Evolutionary conservation across 2,329 filamentous ascomycete species (phyloP).

Genomic region (Arthrinium puccinioides): DNA sequence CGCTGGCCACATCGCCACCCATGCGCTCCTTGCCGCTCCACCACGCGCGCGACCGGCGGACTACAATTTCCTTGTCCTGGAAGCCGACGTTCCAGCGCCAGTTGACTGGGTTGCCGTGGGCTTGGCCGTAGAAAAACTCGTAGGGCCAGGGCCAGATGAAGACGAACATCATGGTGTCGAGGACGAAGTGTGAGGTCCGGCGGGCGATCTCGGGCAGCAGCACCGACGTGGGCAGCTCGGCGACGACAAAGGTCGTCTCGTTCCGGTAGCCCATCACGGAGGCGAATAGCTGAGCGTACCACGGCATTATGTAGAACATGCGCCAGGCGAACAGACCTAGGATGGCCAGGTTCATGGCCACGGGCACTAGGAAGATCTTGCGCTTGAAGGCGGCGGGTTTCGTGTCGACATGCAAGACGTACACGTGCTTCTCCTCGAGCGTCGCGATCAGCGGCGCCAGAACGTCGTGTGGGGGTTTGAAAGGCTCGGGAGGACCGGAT

Average conservation of each 20-base stretch:
- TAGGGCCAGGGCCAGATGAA: slow-evolving; percentile 69
- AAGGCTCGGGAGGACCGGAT: slow-evolving; percentile 52
- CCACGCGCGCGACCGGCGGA: slow-evolving; percentile 72
- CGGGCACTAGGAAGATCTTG: slow-evolving; percentile 74
- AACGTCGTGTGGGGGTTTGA: slow-evolving; percentile 55
- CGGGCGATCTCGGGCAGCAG: slow-evolving; percentile 49
- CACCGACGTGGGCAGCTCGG: slow-evolving; percentile 38
- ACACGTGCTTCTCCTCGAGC: slow-evolving; percentile 64
- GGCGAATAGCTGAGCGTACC: slow-evolving; percentile 62
- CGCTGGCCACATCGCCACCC: slow-evolving; percentile 42
- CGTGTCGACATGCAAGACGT: slow-evolving; percentile 77
- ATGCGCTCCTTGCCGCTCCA: slow-evolving; percentile 53
- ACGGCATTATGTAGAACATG: slow-evolving; percentile 59
- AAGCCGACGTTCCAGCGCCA: slow-evolving; percentile 78
- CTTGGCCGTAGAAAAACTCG: slow-evolving; percentile 59
- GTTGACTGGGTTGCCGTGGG: slow-evolving; percentile 51
- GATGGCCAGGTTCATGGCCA: slow-evolving; percentile 67
- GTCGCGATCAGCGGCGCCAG: slow-evolving; percentile 59
- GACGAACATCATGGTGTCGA: slow-evolving; percentile 65
- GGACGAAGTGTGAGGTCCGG: slow-evolving; percentile 58
- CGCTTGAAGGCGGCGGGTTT: slow-evolving; percentile 66
- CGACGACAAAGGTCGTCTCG: slow-evolving; percentile 56
- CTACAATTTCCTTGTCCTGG: slow-evolving; percentile 70
- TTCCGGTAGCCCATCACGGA: slow-evolving; percentile 60
- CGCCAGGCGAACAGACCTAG: slow-evolving; percentile 59